Conservation (phyloP, 2,329 filamentous ascomycete genomes). For the Tolypocladium pustulatum region DNA sequence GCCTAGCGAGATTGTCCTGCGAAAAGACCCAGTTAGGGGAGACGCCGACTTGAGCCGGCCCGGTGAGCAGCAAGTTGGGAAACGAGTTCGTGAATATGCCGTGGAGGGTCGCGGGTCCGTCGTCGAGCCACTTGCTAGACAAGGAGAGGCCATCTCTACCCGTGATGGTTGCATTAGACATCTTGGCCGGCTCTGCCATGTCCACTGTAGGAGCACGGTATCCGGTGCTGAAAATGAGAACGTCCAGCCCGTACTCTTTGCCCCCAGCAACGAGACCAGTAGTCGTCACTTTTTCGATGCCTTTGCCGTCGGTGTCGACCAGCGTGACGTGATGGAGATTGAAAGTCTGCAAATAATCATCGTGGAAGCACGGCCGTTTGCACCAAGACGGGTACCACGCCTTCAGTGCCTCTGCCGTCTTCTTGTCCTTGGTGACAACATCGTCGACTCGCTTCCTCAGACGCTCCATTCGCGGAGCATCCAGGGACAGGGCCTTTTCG, state of each 20-base stretch:
- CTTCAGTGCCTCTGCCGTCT: slow-evolving; percentile 41
- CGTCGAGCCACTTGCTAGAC: slow-evolving; percentile 30
- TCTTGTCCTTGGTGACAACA: slow-evolving; percentile 38
- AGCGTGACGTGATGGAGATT: slow-evolving; percentile 48
- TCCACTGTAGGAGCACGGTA: slow-evolving; percentile 20
- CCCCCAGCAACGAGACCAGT: slow-evolving; percentile 35
- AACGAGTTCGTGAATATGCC: slow-evolving; percentile 37
- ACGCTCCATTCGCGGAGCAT: slow-evolving; percentile 29
- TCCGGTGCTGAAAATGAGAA: slow-evolving; percentile 21
- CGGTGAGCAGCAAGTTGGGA: slow-evolving; percentile 43
- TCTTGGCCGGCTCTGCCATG: slow-evolving; percentile 14
- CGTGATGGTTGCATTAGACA: slow-evolving; percentile 16
- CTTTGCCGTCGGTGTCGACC: slow-evolving; percentile 46
- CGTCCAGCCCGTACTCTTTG: slow-evolving; percentile 35
- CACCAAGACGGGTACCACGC: slow-evolving; percentile 53
- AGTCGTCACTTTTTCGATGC: slow-evolving; percentile 34
- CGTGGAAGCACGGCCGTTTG: slow-evolving; percentile 53
- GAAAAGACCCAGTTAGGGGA: slow-evolving; percentile 26
- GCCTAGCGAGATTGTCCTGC: slow-evolving; percentile 24
- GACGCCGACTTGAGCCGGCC: slow-evolving; percentile 28
- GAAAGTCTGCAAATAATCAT: slow-evolving; percentile 48
- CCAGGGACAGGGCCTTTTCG: slow-evolving; percentile 27
- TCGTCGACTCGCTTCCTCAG: slow-evolving; percentile 36
- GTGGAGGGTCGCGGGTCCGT: slow-evolving; percentile 39
- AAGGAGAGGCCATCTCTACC: slow-evolving; percentile 34